These are phyloP conservation scores for Microascus cirrosus DNA, from an alignment of 2,329 filamentous ascomycete genomes.

Conservation along the genomic window DNA sequence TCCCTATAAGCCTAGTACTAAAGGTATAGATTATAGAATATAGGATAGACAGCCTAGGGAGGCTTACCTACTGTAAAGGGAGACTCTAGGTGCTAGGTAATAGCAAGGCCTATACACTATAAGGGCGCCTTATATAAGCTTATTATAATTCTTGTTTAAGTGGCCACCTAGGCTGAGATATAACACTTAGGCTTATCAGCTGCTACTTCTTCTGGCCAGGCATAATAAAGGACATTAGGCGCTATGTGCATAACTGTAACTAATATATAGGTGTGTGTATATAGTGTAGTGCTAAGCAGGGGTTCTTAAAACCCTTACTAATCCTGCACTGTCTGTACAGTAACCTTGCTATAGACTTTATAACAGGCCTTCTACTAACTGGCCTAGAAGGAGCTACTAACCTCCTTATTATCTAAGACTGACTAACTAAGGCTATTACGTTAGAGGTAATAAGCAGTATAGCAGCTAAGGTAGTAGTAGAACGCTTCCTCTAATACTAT, in stretches of 20 bases:
- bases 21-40: not conserved
- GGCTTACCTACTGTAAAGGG: not conserved
- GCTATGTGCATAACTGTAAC: not conserved
- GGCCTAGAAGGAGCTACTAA: not conserved
- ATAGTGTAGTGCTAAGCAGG: not conserved
- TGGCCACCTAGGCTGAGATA: not conserved
- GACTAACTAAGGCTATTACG: not conserved
- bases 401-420: not conserved
- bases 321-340: not conserved
- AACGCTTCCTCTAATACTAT: not conserved
- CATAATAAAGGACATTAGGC: not conserved
- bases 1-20: not conserved
- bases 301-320: not conserved
- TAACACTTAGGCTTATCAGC: not conserved
- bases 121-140: not conserved
- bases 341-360: constrained; percentile 1
- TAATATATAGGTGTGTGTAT: not conserved
- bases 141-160: not conserved
- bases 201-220: constrained; percentile 1
- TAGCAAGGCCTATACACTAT: not conserved
- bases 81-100: not conserved
- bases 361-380: not conserved
- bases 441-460: not conserved
- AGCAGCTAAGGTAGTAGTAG: not conserved
- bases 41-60: not conserved